Percentiles rank a stretch among this genome's conserved stretches.
phyloP scores from a whole-genome alignment of 2,329 filamentous ascomycete genomes.

The Tolypocladium amazonense region DNA sequence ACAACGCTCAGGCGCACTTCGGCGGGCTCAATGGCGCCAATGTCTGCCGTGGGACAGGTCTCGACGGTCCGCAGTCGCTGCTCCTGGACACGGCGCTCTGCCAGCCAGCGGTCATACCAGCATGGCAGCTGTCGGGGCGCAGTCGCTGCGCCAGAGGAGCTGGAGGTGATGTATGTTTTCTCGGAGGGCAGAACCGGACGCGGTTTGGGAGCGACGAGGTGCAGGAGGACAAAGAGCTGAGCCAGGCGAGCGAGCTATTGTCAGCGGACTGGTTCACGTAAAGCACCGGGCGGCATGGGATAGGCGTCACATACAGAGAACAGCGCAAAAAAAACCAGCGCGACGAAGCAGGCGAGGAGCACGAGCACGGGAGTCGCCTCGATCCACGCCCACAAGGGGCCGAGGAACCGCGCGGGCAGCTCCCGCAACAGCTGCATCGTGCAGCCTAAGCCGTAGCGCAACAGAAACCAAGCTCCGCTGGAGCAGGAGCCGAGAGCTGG shows the following conservation, averaged over 20 bases:
- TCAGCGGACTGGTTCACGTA: conserved; percentile 2
- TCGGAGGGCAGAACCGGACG: conserved; percentile 65
- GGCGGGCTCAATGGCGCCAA: conserved; percentile 57
- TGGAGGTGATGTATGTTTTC: conserved; percentile 72
- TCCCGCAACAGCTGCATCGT: conserved; percentile 12
- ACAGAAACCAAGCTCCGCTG: not conserved
- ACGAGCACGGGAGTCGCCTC: conserved; percentile 28
- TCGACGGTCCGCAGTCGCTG: conserved; percentile 21
- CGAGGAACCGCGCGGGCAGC: conserved; percentile 22
- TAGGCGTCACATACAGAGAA: conserved; percentile 22
- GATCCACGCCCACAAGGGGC: conserved; percentile 22
- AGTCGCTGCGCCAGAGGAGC: conserved; percentile 37
- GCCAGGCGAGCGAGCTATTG: not conserved
- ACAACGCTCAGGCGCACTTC: conserved; percentile 86
- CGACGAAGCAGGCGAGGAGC: conserved; percentile 23
- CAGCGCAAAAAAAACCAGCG: conserved; percentile 21
- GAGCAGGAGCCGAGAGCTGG: not conserved
- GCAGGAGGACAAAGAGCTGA: conserved; percentile 54
- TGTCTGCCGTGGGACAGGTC: conserved; percentile 31
- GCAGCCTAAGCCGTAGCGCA: not conserved
- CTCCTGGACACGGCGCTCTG: conserved; percentile 43
- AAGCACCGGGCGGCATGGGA: too few relatives aligned
- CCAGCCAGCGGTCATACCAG: conserved; percentile 73
- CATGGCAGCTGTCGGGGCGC: conserved; percentile 54
- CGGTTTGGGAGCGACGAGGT: conserved; percentile 70